Evolutionary conservation across 108 stramenopile species (phyloP), one percentile per base, ranked within the genome.

Genomic region (Skeletonema potamos): DNA sequence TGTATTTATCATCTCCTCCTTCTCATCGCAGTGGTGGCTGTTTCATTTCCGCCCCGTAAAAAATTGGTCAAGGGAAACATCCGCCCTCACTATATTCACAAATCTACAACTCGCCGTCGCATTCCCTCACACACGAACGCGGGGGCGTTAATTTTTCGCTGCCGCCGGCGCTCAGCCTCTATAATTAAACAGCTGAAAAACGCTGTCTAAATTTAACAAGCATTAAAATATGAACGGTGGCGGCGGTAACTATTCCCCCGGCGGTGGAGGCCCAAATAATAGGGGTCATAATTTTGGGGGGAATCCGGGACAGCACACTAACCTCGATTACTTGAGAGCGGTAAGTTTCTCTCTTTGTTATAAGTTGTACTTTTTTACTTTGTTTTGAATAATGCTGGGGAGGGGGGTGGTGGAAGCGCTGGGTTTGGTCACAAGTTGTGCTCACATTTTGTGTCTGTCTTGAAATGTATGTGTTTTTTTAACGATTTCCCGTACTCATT

Each of bases 401-500:
- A 6, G 0, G 48, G 20, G 22, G 48, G 22, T 7, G 34, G 34
- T 34, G 34, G 34, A 34, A 34, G 34, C 4, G 34, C 39, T 9
- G 48, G 6, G 48, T 7, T 22, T 18, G 18, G 18, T 22, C 48
- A 51, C 48, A 51, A 51, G n/a, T 51, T 17, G 22, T 51, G 48
- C 48, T 51, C 48, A 51, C 48, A 51, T 51, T 51, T 51, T 51
- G 48, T 51, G 48, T 51, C 20, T 51, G 20, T 22, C 48, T 51
- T 22, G 22, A 51, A 51, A 51, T 22, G n/a, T 6, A 32, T 32
- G 30, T 41, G 11, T 13, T 41, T 13, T 24, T 24, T 51, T 24
- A 18, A 1, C 43, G 2, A 44, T 51, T 8, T 51, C 22, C 22
- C 22, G 20, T 22, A 51, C 48, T 24, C 48, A 51, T 6, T 41